Base-by-base conservation (phyloP, 192 early-diverging fungal genomes). In the Dispira parvispora region DNA sequence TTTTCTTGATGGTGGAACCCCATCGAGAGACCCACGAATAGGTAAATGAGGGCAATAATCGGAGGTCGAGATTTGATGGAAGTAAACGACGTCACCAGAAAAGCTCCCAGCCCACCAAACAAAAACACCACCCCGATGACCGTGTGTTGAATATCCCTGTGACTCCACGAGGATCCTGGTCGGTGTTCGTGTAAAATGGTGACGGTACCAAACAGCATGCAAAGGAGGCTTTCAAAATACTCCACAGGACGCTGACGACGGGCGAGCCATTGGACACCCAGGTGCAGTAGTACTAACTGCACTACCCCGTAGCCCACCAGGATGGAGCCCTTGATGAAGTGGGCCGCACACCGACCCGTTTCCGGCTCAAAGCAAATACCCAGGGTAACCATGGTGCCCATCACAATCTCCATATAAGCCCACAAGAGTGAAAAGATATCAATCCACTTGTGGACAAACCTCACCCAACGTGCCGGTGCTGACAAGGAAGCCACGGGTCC, bases 301-400 rank as follows among this genome's bases (percentile, higher is more conserved):
- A 61, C 44, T 44, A 18, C 42, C n/a, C 58, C 58, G 45, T 44
- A 61, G n/a, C 42, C 58, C 16, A 44, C 58, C 58, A 61, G 58
- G 18, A 61, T 25, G n/a, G 58, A 61, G n/a, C 28, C 43, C 28
- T 61, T 61, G 58, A 61, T 61, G 38, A 61, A 61, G 18, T 61
- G 58, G 38, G 43, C 58, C 43, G 42, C 43, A 43, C 58, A 61
- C 42, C 58, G 58, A 11, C 38, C 42, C 28, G 58, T 61, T 25
- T 61, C 58, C 6, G 58, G 58, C n/a, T 43, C 58, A 21, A 45
- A 61, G 42, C 43, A 61, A 11, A 61, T 32, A 18, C 26, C 42
- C 43, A 61, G 43, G n/a, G 43, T 61, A 21, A 25, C 32, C 11
- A 61, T n/a, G n/a, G 42, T 44, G 43, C 58, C 58, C 58, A 61